Conservation (phyloP, 257 asterid genomes). For the Coffea canephora region DNA sequence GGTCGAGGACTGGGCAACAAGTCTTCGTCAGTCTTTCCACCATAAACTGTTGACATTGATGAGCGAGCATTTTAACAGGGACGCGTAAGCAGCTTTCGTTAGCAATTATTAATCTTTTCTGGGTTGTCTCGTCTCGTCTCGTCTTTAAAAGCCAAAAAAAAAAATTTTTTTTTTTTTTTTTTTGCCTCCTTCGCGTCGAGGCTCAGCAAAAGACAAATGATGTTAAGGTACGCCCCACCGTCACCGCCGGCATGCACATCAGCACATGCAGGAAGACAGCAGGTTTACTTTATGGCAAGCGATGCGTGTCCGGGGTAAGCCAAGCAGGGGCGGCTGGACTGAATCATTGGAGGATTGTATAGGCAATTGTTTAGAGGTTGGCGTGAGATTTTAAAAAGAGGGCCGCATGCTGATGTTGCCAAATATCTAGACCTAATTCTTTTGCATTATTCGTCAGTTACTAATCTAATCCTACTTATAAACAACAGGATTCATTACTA, state of each 20-base stretch:
- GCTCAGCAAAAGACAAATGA: background rate
- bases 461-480: background rate
- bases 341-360: background rate
- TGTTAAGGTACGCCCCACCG: background rate
- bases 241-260: slow-evolving; percentile 12
- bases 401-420: background rate
- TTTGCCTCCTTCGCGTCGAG: background rate
- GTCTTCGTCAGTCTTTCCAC: background rate
- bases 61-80: background rate
- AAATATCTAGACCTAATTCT: background rate
- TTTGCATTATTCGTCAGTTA: background rate
- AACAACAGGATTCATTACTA: no score
- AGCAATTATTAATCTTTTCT: background rate
- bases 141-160: no score
- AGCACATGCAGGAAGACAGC: slow-evolving; percentile 14
- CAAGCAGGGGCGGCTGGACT: background rate
- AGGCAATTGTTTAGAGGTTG: background rate
- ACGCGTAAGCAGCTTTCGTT: background rate
- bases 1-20: background rate
- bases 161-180: no score
- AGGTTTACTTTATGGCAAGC: background rate
- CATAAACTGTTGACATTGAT: background rate
- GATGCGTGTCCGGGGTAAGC: background rate
- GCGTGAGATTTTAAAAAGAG: slow-evolving; percentile 13
- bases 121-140: background rate